Evolutionary conservation across 441 rosid genomes (phyloP).

Genomic region (Populus hybrid): DNA sequence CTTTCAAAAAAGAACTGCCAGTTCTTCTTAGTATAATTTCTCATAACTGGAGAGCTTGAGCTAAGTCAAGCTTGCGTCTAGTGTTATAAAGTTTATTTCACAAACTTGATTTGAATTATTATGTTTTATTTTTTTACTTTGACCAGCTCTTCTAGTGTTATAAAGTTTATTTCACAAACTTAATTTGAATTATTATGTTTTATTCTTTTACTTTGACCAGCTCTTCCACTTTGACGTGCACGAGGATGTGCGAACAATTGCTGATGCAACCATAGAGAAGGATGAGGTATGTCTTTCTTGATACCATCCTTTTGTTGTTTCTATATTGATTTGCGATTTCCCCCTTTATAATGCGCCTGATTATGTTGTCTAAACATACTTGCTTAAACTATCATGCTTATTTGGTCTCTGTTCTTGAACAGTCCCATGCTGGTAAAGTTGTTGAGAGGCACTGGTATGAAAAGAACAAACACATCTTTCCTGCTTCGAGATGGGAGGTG

Average conservation of each 20-base stretch:
- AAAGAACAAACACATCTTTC: conserved; percentile 96
- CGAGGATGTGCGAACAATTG: conserved; percentile 90
- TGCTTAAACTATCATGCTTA: neutral
- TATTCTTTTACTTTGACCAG: conserved; percentile 28
- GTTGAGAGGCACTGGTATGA: conserved; percentile 98
- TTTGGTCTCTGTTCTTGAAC: neutral
- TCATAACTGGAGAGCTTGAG: neutral
- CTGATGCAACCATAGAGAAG: conserved; percentile 96
- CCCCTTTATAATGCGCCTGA: no score
- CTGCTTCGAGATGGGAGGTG: conserved; percentile 99
- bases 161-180: neutral
- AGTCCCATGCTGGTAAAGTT: conserved; percentile 99
- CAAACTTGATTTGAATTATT: neutral
- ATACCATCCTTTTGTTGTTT: neutral
- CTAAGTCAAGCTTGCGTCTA: neutral
- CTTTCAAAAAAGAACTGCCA: neutral
- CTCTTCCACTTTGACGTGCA: conserved; percentile 98
- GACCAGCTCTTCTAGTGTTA: neutral
- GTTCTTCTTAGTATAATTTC: neutral
- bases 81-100: neutral
- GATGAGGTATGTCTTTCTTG: conserved; percentile 58
- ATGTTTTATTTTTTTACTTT: neutral
- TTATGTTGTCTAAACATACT: neutral
- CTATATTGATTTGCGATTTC: neutral
- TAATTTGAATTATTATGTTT: neutral